phyloP scores from a whole-genome alignment of 257 asterid genomes.

The Phtheirospermum japonicum region DNA sequence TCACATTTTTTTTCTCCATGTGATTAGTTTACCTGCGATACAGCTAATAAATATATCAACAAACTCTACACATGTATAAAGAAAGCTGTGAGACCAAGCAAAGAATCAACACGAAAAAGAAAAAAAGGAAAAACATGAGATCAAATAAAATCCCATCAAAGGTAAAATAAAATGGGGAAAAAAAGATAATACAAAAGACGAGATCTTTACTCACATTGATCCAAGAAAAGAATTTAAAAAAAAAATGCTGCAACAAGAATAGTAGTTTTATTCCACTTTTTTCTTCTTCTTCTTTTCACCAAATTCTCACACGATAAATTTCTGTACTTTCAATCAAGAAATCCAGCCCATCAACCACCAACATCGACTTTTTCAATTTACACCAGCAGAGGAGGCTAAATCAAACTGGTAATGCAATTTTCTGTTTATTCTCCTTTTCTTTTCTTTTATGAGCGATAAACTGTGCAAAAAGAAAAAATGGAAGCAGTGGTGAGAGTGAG shows the following conservation, averaged over 20 bases:
- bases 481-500: slow-evolving; percentile 1
- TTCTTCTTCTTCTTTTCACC: slow-evolving; percentile 30
- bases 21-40: slow-evolving; percentile 39
- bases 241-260: slow-evolving; percentile 19
- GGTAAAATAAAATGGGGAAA: not conserved
- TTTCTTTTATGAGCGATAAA: slow-evolving; percentile 22
- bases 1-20: slow-evolving; percentile 48
- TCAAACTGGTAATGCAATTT: slow-evolving; percentile 27
- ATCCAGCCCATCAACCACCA: slow-evolving; percentile 28
- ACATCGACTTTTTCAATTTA: slow-evolving; percentile 18
- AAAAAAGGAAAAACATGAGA: slow-evolving; percentile 20
- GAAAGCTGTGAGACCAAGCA: slow-evolving; percentile 41
- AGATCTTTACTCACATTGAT: slow-evolving; percentile 56
- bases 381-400: slow-evolving; percentile 23
- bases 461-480: not conserved
- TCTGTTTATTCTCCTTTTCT: too few species aligned
- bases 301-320: slow-evolving; percentile 22
- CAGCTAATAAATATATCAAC: slow-evolving; percentile 21
- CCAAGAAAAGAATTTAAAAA: slow-evolving; percentile 42
- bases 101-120: slow-evolving; percentile 32
- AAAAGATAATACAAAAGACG: slow-evolving; percentile 26
- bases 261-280: not conserved
- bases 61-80: slow-evolving; percentile 25
- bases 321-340: slow-evolving; percentile 26
- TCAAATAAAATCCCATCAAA: slow-evolving; percentile 30